These are phyloP conservation scores for Tothia fuscella DNA, from an alignment of 2,329 filamentous ascomycete genomes.

Conservation along the genomic window DNA sequence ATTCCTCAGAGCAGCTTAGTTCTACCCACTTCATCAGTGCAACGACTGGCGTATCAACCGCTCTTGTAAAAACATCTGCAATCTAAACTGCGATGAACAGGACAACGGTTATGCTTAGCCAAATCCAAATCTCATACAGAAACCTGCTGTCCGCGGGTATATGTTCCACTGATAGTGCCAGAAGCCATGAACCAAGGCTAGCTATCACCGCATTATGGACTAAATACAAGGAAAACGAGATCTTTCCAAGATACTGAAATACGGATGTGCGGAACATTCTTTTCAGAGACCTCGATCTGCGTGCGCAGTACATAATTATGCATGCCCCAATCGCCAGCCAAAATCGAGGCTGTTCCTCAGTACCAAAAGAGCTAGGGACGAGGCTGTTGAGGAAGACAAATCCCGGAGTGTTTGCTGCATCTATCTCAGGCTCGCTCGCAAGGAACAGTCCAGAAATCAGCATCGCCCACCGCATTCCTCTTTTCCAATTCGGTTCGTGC, in stretches of 20 bases:
- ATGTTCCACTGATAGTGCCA: constrained; percentile 9
- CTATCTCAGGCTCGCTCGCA: constrained; percentile 28
- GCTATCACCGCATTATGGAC: constrained; percentile 22
- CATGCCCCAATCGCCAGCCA: neutral
- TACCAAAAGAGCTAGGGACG: neutral
- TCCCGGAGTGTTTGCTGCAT: constrained; percentile 30
- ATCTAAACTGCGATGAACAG: constrained; percentile 11
- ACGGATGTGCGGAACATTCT: constrained; percentile 28
- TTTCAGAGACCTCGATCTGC: constrained; percentile 25
- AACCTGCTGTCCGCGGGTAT: constrained; percentile 11
- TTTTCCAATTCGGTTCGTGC: too few relatives aligned
- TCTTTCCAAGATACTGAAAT: constrained; percentile 35
- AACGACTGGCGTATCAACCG: constrained; percentile 12
- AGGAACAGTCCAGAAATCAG: too few relatives aligned
- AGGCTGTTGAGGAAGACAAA: constrained; percentile 8
- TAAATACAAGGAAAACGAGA: constrained; percentile 36
- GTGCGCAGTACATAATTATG: neutral
- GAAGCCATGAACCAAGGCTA: constrained; percentile 10
- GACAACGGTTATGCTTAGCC: neutral
- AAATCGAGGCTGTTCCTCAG: neutral
- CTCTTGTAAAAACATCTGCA: constrained; percentile 13
- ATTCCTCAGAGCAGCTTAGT: too few relatives aligned
- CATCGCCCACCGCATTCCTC: constrained; percentile 12
- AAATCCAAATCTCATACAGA: neutral
- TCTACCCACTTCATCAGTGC: constrained; percentile 13